Percentiles rank a stretch among this genome's conserved stretches.
phyloP scores from a whole-genome alignment of 2,329 filamentous ascomycete genomes.

The Fusarium sp. region DNA sequence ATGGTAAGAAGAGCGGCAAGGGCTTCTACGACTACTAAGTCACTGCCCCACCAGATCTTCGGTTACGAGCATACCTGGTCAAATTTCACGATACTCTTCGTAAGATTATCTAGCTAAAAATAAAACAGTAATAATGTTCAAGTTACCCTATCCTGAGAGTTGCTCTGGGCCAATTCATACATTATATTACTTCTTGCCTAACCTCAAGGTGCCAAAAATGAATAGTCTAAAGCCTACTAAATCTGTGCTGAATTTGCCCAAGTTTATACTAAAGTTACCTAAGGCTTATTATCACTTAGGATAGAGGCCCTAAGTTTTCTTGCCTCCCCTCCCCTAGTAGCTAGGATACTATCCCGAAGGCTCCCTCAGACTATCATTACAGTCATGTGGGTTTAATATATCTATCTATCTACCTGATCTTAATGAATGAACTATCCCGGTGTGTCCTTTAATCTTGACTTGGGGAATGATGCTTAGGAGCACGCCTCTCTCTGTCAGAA shows the following conservation, averaged over 20 bases:
- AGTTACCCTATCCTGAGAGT: not conserved
- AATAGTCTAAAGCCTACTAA: not conserved
- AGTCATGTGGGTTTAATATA: too few relatives aligned
- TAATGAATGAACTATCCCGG: too few relatives aligned
- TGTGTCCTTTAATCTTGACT: too few relatives aligned
- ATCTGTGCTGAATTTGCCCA: not conserved
- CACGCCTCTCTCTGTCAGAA: not conserved
- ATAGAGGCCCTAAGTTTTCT: not conserved
- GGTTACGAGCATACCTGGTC: not conserved
- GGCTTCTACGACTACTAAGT: slow-evolving; percentile 89
- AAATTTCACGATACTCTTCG: not conserved
- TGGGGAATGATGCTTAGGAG: not conserved
- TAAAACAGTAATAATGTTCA: not conserved
- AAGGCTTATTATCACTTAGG: not conserved
- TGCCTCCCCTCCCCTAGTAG: too few relatives aligned
- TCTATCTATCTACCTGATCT: too few relatives aligned
- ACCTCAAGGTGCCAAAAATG: not conserved
- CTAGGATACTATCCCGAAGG: too few relatives aligned
- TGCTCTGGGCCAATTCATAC: not conserved
- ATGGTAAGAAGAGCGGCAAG: slow-evolving; percentile 97
- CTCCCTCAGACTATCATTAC: too few relatives aligned
- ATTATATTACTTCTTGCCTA: not conserved
- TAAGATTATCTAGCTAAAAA: not conserved
- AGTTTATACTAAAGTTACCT: not conserved
- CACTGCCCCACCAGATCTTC: not conserved